Evolutionary conservation across 768 basidiomycete species (phyloP).

Genomic region (Guyanaporus albipodus): DNA sequence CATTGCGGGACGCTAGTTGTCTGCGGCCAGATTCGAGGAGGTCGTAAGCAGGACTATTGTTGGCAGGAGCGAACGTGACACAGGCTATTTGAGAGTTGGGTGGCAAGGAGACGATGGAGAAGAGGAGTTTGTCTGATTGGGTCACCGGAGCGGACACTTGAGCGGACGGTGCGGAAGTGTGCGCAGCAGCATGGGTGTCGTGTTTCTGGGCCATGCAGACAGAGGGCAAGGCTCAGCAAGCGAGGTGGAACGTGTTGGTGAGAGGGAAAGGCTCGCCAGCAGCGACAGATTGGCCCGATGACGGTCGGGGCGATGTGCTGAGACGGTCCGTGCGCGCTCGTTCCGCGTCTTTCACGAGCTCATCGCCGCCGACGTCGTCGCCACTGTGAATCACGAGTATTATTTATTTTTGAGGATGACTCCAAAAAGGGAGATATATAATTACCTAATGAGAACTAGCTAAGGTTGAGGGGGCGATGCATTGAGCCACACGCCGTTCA

Average conservation of each 20-base stretch:
- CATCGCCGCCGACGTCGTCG: conserved; percentile 24
- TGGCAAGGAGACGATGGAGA: conserved; percentile 46
- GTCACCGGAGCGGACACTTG: conserved; percentile 31
- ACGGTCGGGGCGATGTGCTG: neutral
- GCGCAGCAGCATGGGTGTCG: conserved; percentile 17
- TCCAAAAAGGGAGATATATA: conserved; percentile 17
- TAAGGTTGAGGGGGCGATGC: conserved; percentile 1
- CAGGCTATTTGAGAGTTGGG: conserved; percentile 41
- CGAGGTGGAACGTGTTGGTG: conserved; percentile 2
- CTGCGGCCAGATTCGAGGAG: conserved; percentile 55
- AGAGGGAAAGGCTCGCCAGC: neutral
- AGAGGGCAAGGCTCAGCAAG: neutral
- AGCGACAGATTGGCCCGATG: neutral
- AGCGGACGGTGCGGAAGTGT: conserved; percentile 6
- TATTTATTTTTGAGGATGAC: conserved; percentile 9
- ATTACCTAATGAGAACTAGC: conserved; percentile 24
- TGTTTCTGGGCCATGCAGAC: conserved; percentile 29
- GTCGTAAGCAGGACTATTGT: conserved; percentile 32
- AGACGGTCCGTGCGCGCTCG: conserved; percentile 11
- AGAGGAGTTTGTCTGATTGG: conserved; percentile 40
- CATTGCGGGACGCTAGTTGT: conserved; percentile 39
- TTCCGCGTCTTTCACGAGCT: conserved; percentile 20
- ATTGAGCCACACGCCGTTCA: conserved; percentile 10
- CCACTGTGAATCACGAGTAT: neutral
- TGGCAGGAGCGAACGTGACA: conserved; percentile 39